These are phyloP conservation scores for Pilobolus umbonatus DNA, from an alignment of 192 early-diverging fungal genomes.

Conservation along the genomic window DNA sequence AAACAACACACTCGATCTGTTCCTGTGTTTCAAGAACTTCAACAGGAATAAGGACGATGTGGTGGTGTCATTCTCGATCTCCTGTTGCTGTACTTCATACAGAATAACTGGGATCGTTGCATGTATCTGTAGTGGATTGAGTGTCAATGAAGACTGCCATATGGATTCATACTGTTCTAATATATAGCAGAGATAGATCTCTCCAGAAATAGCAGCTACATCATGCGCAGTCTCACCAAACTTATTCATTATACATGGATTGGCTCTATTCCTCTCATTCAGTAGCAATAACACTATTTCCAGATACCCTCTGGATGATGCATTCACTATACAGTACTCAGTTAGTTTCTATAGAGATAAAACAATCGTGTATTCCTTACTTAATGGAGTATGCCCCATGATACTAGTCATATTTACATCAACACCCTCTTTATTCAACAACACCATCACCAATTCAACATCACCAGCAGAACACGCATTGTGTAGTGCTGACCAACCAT, in stretches of 20 bases:
- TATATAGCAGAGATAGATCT: slow-evolving; percentile 58
- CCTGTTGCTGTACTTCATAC: background rate
- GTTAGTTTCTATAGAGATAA: background rate
- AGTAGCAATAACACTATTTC: slow-evolving; percentile 55
- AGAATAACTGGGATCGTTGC: slow-evolving; percentile 6
- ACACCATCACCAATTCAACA: slow-evolving; percentile 40
- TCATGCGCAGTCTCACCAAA: slow-evolving; percentile 69
- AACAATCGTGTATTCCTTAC: slow-evolving; percentile 41
- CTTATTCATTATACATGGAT: slow-evolving; percentile 53
- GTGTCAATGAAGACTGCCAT: slow-evolving; percentile 6
- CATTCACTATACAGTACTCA: slow-evolving; percentile 44
- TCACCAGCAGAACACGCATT: slow-evolving; percentile 59
- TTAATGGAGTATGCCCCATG: slow-evolving; percentile 65
- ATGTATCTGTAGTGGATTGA: background rate
- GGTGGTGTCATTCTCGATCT: too few species aligned
- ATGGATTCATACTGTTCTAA: slow-evolving; percentile 51
- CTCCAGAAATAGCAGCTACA: slow-evolving; percentile 59
- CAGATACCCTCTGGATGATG: slow-evolving; percentile 58
- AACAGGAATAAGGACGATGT: too few species aligned
- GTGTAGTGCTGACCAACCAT: slow-evolving; percentile 74
- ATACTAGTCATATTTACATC: slow-evolving; percentile 50
- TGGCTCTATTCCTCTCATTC: slow-evolving; percentile 34
- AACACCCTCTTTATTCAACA: slow-evolving; percentile 46
- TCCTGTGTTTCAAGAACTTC: too few species aligned
- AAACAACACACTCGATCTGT: background rate